Evolutionary conservation across 2,329 filamentous ascomycete genomes (phyloP).

Genomic region (Hypoxylon sp.): DNA sequence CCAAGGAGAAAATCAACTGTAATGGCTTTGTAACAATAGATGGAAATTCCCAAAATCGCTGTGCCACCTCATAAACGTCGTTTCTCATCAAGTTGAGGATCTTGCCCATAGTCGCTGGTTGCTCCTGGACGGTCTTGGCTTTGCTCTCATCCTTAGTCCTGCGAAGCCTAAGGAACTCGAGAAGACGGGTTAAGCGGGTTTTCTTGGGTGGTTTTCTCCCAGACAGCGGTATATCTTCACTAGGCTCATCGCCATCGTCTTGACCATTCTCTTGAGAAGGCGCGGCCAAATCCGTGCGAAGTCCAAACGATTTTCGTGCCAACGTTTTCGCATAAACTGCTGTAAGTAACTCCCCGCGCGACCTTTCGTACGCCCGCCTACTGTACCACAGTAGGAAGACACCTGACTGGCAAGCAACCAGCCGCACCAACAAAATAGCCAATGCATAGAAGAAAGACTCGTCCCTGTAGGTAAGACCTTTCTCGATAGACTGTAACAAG

Average conservation of each 20-base stretch:
- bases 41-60: conserved; percentile 90
- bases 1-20: conserved; percentile 79
- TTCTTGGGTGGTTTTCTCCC: conserved; percentile 45
- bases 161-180: conserved; percentile 50
- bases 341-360: conserved; percentile 86
- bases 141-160: conserved; percentile 43
- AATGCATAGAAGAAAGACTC: conserved; percentile 76
- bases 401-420: conserved; percentile 74
- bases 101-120: conserved; percentile 86
- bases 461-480: conserved; percentile 63
- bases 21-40: conserved; percentile 82
- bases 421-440: conserved; percentile 71
- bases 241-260: conserved; percentile 37
- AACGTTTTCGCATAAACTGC: conserved; percentile 87
- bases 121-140: conserved; percentile 56
- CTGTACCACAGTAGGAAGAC: conserved; percentile 85
- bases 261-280: conserved; percentile 35
- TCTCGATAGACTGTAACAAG: conserved; percentile 76
- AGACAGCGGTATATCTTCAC: conserved; percentile 48
- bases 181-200: conserved; percentile 49
- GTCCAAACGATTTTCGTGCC: conserved; percentile 70
- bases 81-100: conserved; percentile 89
- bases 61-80: conserved; percentile 86
- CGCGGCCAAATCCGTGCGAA: conserved; percentile 54
- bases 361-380: conserved; percentile 87